phyloP scores from a whole-genome alignment of 257 asterid species.

The Oldenlandia corymbosa region DNA sequence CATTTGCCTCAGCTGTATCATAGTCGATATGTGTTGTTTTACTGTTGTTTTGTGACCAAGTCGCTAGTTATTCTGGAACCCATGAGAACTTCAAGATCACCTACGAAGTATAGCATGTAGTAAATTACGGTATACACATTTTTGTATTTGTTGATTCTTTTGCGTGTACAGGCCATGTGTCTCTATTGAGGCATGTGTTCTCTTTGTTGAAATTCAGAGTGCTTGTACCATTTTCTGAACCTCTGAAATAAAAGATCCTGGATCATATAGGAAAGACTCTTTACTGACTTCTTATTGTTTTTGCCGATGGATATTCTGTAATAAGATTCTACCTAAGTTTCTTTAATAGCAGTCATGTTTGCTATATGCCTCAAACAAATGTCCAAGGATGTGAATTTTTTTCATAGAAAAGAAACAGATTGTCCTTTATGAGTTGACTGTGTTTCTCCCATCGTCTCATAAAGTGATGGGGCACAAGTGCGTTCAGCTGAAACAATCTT shows the following conservation, averaged over 20 bases:
- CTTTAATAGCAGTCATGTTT: no score
- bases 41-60: background rate
- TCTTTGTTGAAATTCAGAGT: no score
- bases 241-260: background rate
- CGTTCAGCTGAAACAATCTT: background rate
- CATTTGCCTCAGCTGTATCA: background rate
- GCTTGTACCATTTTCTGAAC: background rate
- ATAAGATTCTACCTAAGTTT: no score
- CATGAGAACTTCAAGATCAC: background rate
- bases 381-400: background rate
- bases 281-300: no score
- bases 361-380: no score
- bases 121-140: background rate
- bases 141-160: background rate
- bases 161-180: no score
- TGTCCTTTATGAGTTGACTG: background rate
- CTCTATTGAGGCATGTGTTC: no score
- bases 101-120: background rate
- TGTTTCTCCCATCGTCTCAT: background rate
- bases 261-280: background rate
- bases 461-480: background rate
- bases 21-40: background rate
- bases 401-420: background rate
- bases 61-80: background rate
- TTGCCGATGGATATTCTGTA: background rate